These are phyloP conservation scores for Beauveria sp. DNA, from an alignment of 2,329 filamentous ascomycete genomes.

Conservation along the genomic window DNA sequence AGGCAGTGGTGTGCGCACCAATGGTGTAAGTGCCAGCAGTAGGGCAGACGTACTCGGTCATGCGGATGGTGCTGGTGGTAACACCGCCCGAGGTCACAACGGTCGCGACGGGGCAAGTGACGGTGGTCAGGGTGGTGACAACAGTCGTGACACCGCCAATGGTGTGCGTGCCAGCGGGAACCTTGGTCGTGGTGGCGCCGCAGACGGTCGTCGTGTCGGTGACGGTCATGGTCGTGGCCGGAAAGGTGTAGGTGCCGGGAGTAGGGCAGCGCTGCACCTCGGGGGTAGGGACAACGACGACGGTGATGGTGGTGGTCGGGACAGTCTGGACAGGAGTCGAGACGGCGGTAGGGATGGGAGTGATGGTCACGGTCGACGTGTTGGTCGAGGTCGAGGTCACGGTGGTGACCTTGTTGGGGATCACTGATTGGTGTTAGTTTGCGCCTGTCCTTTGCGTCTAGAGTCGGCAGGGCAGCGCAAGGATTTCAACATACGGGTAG, in stretches of 20 bases:
- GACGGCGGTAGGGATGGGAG: slow-evolving; percentile 32
- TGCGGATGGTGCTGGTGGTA: slow-evolving; percentile 59
- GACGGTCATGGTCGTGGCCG: slow-evolving; percentile 62
- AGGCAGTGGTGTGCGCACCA: slow-evolving; percentile 56
- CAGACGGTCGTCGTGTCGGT: slow-evolving; percentile 60
- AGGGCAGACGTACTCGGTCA: slow-evolving; percentile 67
- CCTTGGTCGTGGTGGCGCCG: slow-evolving; percentile 52
- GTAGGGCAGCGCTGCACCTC: slow-evolving; percentile 49
- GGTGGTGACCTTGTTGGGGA: slow-evolving; percentile 15
- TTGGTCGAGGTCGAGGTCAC: slow-evolving; percentile 11
- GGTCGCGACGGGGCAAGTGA: slow-evolving; percentile 63
- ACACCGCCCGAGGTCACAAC: slow-evolving; percentile 49
- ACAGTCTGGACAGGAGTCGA: slow-evolving; percentile 17
- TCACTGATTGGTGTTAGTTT: slow-evolving; percentile 15
- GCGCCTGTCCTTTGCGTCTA: not conserved
- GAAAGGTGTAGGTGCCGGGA: slow-evolving; percentile 68
- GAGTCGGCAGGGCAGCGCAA: not conserved
- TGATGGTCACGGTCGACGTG: slow-evolving; percentile 16
- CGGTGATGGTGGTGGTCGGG: slow-evolving; percentile 29
- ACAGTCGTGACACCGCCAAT: slow-evolving; percentile 66
- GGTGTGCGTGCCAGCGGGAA: slow-evolving; percentile 59
- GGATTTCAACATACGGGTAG: slow-evolving; percentile 46
- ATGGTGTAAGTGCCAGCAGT: slow-evolving; percentile 69
- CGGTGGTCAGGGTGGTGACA: slow-evolving; percentile 57
- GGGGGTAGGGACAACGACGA: slow-evolving; percentile 45